Percentiles rank a stretch among this genome's conserved stretches.
phyloP scores from a whole-genome alignment of 176 grass and related monocot species.

The sorghum (Sorghum bicolor) region DNA sequence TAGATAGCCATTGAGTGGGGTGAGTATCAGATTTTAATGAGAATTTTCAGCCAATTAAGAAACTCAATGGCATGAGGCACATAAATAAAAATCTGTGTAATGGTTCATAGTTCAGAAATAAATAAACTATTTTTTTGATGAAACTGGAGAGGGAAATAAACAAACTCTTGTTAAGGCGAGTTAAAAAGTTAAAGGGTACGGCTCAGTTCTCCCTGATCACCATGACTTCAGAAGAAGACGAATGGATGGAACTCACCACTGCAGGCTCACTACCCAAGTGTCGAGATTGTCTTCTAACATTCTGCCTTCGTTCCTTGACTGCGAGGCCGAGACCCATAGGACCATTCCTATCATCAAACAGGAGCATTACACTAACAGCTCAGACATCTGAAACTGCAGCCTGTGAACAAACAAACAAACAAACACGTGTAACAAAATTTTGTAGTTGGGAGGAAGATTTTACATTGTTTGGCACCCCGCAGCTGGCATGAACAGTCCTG shows the following conservation, averaged over 20 bases:
- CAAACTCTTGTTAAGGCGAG: too few species aligned
- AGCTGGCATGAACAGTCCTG: constrained; percentile 19
- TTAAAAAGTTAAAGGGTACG: background rate
- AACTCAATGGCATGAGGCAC: background rate
- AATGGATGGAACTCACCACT: constrained; percentile 7
- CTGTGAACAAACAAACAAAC: background rate
- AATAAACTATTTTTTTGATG: too few species aligned
- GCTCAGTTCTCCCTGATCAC: background rate
- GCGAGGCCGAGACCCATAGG: constrained; percentile 20
- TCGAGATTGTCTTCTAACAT: constrained; percentile 4
- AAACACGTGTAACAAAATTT: background rate
- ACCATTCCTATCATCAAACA: constrained; percentile 28
- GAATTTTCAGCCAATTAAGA: background rate
- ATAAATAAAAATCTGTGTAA: background rate
- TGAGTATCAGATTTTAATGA: background rate
- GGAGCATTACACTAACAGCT: background rate
- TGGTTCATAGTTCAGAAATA: background rate
- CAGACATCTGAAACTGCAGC: background rate
- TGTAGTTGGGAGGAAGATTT: background rate
- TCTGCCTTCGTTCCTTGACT: constrained; percentile 15
- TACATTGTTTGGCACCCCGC: constrained; percentile 45
- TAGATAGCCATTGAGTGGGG: background rate
- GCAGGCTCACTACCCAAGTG: background rate
- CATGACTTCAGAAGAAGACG: background rate
- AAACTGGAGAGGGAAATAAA: too few species aligned